Base-by-base conservation (phyloP, 441 rosid species). In the Capsella rubella region DNA sequence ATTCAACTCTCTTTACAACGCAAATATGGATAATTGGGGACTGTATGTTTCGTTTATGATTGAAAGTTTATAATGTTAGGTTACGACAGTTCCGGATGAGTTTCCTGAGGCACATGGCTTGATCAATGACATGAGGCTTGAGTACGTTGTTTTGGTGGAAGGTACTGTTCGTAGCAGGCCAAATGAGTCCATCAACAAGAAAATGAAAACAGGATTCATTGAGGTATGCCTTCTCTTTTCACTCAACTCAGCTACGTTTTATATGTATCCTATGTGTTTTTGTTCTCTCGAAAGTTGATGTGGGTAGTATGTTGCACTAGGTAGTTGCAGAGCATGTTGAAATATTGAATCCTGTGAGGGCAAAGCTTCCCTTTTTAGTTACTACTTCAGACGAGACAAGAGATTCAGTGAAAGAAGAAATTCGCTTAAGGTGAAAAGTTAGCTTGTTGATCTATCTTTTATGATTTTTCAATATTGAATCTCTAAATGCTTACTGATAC, bases 251-350 rank as follows among this genome's bases (percentile, higher is more conserved):
- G 35, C 11, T 45, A 29, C 52, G 13, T 77, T 54, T 35, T 42
- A 32, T n/a, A 37, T 35, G 27, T 47, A 49, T 52, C 4, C n/a
- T 63, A 28, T 56, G 10, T 62, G 61, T 73, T 73, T 53, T 10
- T 9, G 14, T 68, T 34, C 53, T 59, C 39, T 45, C 14, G 2
- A 55, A 69, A 74, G 60, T 68, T 71, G 45, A 71, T 62, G 42
- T 2, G 53, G 42, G 37, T 74, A 40, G 39, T 72, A 55, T 54
- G 63, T 80, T 72, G 74, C 70, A 60, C 54, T 78, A 87, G 97
- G 90, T 95, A 64, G 87, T 91, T 69, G 98, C 93, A 11, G 98
- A 92, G 86, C 81, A 82, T 72, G 98, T 92, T 80, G 93, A 88
- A 71, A 75, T 92, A 53, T 81, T 95, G 79, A 95, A 92, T 84